phyloP scores from a whole-genome alignment of 225 moss, liverwort and hornwort genomes.

The Physcomitrium patens region DNA sequence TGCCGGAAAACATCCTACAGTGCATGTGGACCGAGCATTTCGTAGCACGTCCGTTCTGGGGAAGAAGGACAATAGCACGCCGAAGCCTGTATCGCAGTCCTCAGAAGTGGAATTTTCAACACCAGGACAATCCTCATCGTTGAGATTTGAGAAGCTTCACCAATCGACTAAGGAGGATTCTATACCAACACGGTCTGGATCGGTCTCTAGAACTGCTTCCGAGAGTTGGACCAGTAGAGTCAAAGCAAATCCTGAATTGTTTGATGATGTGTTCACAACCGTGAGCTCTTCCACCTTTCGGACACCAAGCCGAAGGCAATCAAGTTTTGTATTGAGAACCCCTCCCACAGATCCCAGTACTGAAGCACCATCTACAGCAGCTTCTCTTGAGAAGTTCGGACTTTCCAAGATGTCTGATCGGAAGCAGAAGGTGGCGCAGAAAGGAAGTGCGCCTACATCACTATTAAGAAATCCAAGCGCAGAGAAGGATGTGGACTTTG shows the following conservation, averaged over 20 bases:
- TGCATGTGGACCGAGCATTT: conserved; percentile 26
- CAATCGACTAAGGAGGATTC: conserved; percentile 26
- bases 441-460: neutral
- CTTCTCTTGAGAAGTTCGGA: neutral
- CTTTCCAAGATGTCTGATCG: conserved; percentile 20
- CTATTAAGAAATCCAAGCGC: conserved; percentile 11
- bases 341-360: neutral
- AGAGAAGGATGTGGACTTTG: conserved; percentile 10
- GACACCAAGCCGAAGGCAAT: conserved; percentile 36
- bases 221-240: conserved; percentile 43
- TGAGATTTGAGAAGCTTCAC: conserved; percentile 29
- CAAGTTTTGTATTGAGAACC: conserved; percentile 17
- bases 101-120: neutral
- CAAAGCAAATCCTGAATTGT: conserved; percentile 41
- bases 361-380: neutral
- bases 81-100: neutral
- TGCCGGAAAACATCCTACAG: conserved; percentile 23
- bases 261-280: conserved; percentile 42
- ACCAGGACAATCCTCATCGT: conserved; percentile 34
- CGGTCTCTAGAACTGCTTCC: conserved; percentile 31
- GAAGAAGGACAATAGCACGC: neutral
- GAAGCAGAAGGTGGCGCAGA: conserved; percentile 23
- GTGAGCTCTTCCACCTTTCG: conserved; percentile 27
- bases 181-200: conserved; percentile 24
- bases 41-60: conserved; percentile 28